Base-by-base conservation (phyloP, 306 rosid genomes). In the Sicyos edulis region DNA sequence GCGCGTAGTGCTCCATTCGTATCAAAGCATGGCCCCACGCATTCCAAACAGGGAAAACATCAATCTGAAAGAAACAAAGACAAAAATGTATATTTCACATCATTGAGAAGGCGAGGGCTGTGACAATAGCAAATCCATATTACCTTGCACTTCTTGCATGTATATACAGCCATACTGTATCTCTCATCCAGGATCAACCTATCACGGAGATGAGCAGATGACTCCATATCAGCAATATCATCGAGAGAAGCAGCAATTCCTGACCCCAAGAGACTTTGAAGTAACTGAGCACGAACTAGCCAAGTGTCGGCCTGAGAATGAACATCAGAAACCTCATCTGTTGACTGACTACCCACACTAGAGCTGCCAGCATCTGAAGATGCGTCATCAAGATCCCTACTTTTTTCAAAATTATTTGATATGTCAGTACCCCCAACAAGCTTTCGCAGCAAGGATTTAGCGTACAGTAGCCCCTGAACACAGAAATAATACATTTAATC, bases 351-450 rank as follows among this genome's bases (percentile, higher is more conserved):
- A 59, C 96, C 96, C 78, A 92, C 83, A 75, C 96, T 84, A 74
- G 96, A 92, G 88, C 96, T 88, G 75, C 98, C 98, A 77, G 96
- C 96, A 87, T 92, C 96, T 65, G 98, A 92, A 56, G 93, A 90
- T 63, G 84, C 81, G 61, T 92, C 98, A 83, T 92, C 98, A 57
- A 84, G 78, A 78, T 92, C 98, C 83, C 91, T 87, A 77, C 73
- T 82, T 90, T 90, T 92, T 75, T 92, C 98, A 65, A 82, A 82
- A 80, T 84, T 86, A 80, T 69, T 78, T 37, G 82, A 71, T 73
- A 92, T 76, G 24, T 92, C 98, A 85, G 60, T 75, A 56, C 84
- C 85, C 40, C 96, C 96, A 0, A 86, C 87, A 77, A 90, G 84
- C 87, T 90, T 92, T 88, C 96, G 87, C 80, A 90, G 81, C 79